A percentile compares a stretch with the other conserved stretches of the same genome.
Evolutionary conservation across 2,329 filamentous ascomycete species (phyloP).

Genomic region (Xylariaceae sp.): DNA sequence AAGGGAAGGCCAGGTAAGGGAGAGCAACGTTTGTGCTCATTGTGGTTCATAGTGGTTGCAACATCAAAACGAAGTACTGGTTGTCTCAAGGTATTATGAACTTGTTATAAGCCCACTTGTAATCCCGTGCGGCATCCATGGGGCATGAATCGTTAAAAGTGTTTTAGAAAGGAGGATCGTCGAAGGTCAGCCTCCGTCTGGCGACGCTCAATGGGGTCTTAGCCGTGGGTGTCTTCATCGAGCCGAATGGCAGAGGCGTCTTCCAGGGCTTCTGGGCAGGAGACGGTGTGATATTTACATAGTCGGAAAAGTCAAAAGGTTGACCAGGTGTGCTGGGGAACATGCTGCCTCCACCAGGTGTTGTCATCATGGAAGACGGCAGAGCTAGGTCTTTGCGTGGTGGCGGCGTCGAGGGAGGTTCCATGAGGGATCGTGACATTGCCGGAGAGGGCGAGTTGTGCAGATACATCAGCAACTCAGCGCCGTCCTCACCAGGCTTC

Average conservation of each 20-base stretch:
- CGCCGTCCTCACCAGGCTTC: conserved; percentile 75
- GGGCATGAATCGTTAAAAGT: too few relatives aligned
- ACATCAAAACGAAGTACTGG: too few relatives aligned
- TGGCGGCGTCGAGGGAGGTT: conserved; percentile 74
- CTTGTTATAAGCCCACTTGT: too few relatives aligned
- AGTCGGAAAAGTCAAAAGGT: conserved; percentile 89
- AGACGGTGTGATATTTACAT: conserved; percentile 95
- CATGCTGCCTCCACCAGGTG: conserved; percentile 68
- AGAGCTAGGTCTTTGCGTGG: conserved; percentile 67
- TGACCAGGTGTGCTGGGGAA: conserved; percentile 78
- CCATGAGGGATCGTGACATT: conserved; percentile 53
- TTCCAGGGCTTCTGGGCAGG: conserved; percentile 89
- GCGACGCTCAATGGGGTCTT: conserved; percentile 64
- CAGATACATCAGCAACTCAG: conserved; percentile 77
- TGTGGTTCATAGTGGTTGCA: too few relatives aligned
- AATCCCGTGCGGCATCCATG: too few relatives aligned
- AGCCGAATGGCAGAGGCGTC: conserved; percentile 62
- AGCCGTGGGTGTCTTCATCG: conserved; percentile 32
- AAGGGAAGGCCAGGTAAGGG: too few relatives aligned
- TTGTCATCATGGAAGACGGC: conserved; percentile 87
- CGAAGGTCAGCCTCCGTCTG: conserved; percentile 79
- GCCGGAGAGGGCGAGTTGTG: conserved; percentile 85
- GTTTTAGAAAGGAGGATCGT: conserved; percentile 49
- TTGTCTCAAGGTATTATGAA: too few relatives aligned
- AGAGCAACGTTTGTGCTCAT: too few relatives aligned